These are phyloP conservation scores for Fraxinus floribunda DNA, from an alignment of 305 asterid genomes.

Conservation along the genomic window DNA sequence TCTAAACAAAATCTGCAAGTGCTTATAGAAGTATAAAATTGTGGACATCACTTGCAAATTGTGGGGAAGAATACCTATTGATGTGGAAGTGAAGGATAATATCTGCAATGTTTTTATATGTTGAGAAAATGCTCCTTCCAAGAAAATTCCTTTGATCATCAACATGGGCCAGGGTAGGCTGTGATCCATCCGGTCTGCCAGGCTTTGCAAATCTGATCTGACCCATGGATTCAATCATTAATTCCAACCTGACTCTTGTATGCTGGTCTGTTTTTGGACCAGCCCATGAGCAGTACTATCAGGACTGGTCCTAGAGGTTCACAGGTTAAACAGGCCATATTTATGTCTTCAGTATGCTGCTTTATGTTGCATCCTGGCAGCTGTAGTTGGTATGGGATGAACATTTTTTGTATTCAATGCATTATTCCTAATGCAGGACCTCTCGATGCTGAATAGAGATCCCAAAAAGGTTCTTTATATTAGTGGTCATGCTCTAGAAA, in stretches of 20 bases:
- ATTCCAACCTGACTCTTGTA: background rate
- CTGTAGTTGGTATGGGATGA: background rate
- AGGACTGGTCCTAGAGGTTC: background rate
- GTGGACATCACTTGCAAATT: background rate
- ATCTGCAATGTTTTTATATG: background rate
- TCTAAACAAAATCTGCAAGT: background rate
- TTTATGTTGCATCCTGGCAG: background rate
- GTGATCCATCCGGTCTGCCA: background rate
- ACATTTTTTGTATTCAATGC: background rate
- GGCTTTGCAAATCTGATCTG: background rate
- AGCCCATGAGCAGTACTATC: background rate
- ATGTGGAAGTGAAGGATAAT: background rate
- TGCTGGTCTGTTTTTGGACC: background rate
- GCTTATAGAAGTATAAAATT: background rate
- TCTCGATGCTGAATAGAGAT: slow-evolving; percentile 81
- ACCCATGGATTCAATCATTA: background rate
- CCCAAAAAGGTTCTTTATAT: slow-evolving; percentile 69
- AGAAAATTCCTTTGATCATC: background rate
- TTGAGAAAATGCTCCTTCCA: background rate
- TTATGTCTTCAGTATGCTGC: background rate
- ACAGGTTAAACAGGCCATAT: background rate
- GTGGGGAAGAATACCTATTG: background rate
- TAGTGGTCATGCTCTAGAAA: slow-evolving; percentile 76
- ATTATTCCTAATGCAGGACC: slow-evolving; percentile 59
- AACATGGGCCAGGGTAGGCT: background rate